A percentile compares a stretch with the other conserved stretches of the same genome.
Evolutionary conservation across 495 filamentous ascomycete genomes (phyloP).

Genomic region (Collariella sp.): DNA sequence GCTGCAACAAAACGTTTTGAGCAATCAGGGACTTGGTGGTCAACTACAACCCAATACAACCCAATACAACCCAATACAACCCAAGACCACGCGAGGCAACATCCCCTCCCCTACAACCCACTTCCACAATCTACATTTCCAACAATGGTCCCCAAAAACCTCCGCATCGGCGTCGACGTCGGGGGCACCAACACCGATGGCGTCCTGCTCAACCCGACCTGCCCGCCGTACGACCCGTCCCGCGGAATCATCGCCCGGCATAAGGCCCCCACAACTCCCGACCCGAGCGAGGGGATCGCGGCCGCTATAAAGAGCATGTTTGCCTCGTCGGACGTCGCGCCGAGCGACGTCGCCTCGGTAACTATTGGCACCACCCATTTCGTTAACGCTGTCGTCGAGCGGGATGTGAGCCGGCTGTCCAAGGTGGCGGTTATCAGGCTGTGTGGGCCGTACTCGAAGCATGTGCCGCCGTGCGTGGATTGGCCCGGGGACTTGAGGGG

Average conservation of each 20-base stretch:
- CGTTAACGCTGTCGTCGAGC: constrained; percentile 54
- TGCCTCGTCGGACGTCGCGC: constrained; percentile 28
- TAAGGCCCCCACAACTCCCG: constrained; percentile 47
- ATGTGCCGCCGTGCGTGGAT: constrained; percentile 47
- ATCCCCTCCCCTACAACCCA: too few species aligned
- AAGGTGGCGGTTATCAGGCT: constrained; percentile 49
- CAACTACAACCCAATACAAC: too few species aligned
- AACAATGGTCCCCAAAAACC: background rate
- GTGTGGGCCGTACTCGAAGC: constrained; percentile 45
- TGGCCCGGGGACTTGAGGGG: constrained; percentile 38
- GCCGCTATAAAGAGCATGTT: constrained; percentile 42
- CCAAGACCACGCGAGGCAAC: too few species aligned
- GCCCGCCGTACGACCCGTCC: constrained; percentile 21
- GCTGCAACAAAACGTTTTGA: too few species aligned
- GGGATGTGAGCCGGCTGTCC: constrained; percentile 42
- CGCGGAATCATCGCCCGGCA: constrained; percentile 36
- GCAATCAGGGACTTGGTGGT: too few species aligned
- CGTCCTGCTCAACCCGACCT: constrained; percentile 46
- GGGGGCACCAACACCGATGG: constrained; percentile 56
- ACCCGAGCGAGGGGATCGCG: constrained; percentile 49
- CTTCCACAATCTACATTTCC: background rate
- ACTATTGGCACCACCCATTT: constrained; percentile 58
- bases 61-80: too few species aligned
- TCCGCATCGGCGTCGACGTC: constrained; percentile 41
- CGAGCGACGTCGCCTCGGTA: constrained; percentile 42